Conservation (phyloP, 78 protist genomes). For the Cavenderia fasciculata region DNA sequence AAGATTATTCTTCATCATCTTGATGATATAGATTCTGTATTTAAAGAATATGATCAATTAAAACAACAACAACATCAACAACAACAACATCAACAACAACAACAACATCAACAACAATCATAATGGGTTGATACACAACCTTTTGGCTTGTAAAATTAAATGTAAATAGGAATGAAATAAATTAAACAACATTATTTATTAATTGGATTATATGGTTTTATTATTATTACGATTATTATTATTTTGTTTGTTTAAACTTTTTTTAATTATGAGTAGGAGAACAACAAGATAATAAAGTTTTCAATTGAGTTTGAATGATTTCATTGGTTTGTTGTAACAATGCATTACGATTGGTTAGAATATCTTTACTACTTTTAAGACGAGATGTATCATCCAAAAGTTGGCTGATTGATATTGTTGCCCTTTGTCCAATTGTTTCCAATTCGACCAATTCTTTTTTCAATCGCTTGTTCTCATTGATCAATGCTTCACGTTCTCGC, state of each 20-base stretch:
- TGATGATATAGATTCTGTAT: slow-evolving; percentile 21
- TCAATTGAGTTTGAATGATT: slow-evolving; percentile 39
- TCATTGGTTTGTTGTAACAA: slow-evolving; percentile 63
- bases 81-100: too few relatives aligned
- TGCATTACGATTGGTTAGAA: slow-evolving; percentile 36
- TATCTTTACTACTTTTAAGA: slow-evolving; percentile 28
- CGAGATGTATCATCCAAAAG: slow-evolving; percentile 61
- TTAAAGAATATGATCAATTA: neutral
- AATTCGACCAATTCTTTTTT: slow-evolving; percentile 30
- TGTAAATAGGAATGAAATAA: too few relatives aligned
- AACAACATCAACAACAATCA: too few relatives aligned
- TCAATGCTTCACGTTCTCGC: slow-evolving; percentile 52
- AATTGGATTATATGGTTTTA: too few relatives aligned
- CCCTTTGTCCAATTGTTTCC: slow-evolving; percentile 34
- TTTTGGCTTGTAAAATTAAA: too few relatives aligned
- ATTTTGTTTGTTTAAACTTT: too few relatives aligned
- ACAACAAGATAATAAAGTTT: slow-evolving; percentile 56
- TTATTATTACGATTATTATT: too few relatives aligned
- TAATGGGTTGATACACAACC: too few relatives aligned
- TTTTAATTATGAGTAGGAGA: slow-evolving; percentile 13
- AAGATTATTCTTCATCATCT: slow-evolving; percentile 34
- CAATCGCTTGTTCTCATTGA: slow-evolving; percentile 45
- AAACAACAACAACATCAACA: neutral
- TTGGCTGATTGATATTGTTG: slow-evolving; percentile 25
- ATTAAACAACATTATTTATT: too few relatives aligned